Evolutionary conservation across 2,329 filamentous ascomycete genomes (phyloP).

Genomic region (Pestalotiopsis fici): DNA sequence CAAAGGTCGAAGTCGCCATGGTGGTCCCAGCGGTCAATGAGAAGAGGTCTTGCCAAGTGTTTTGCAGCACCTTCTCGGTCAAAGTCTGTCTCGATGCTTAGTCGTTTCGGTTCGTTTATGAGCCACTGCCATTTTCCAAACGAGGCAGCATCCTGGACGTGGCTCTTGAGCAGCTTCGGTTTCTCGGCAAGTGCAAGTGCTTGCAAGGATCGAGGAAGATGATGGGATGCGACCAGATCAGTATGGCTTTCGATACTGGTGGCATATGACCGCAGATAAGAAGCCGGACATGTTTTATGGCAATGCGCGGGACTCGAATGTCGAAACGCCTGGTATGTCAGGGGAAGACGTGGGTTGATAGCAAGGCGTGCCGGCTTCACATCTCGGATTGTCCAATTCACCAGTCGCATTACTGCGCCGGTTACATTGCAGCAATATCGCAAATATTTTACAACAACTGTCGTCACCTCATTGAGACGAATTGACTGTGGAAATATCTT

Average conservation of each 20-base stretch:
- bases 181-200: neutral
- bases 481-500: neutral
- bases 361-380: slow-evolving; percentile 27
- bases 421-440: slow-evolving; percentile 22
- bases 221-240: neutral
- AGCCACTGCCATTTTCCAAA: slow-evolving; percentile 27
- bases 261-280: neutral
- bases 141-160: slow-evolving; percentile 19
- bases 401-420: slow-evolving; percentile 33
- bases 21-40: slow-evolving; percentile 27
- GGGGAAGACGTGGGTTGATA: slow-evolving; percentile 13
- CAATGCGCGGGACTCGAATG: neutral
- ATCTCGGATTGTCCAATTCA: slow-evolving; percentile 28
- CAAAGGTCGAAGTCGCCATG: slow-evolving; percentile 29
- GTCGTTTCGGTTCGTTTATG: slow-evolving; percentile 23
- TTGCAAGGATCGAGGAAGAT: neutral
- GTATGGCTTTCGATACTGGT: neutral
- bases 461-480: neutral
- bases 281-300: neutral
- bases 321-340: neutral
- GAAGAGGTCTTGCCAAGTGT: slow-evolving; percentile 16
- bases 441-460: too few species aligned
- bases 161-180: slow-evolving; percentile 9
- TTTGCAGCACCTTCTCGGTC: slow-evolving; percentile 24
- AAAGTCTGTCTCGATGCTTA: slow-evolving; percentile 32